Base-by-base conservation (phyloP, 805 yeast genomes). In the Scheffersomyces lignosus region DNA sequence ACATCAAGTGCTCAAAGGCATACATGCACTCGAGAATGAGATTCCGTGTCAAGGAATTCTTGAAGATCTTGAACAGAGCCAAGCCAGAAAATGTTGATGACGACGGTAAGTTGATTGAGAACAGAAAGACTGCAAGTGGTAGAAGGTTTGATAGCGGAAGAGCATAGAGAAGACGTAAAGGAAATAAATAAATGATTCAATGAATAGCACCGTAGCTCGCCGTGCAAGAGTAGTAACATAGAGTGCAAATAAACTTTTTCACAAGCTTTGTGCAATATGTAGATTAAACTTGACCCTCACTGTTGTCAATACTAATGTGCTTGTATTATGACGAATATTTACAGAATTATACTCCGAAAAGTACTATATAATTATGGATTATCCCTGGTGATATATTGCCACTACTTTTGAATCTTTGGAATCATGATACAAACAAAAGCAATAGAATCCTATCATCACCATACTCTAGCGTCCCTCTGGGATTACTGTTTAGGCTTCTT, bases 1-100 rank as follows among this genome's bases (percentile, higher is more conserved):
- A 93, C 60, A 93, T 93, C 71, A 93, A 93, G 69, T 91, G 97
- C 64, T 89, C 96, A 43, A 93, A 93, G 73, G 98, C 99, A 24
- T 93, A 87, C 67, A 81, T 93, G 83, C 99, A 93, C 65, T 88
- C 96, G 34, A 83, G 99, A 73, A 93, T 93, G 99, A 81, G 99
- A 64, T 87, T 74, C 66, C 79, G 99, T 55, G 98, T 93, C 16
- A 82, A 85, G 50, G 93, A 95, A 54, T 93, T 90, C 71, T 78
- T 90, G 58, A 93, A 93, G 73, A 91, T 93, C 22, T 80, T 93
- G 66, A 93, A 93, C 70, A 78, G 99, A 58, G 99, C 99, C 20
- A 89, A 90, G 66, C 91, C 96, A 18, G 99, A 93, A 54, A 85
- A 80, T 40, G 84, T 80, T 14, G 93, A 84, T 41, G 84, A 79